Evolutionary conservation across 495 filamentous ascomycete genomes (phyloP), one percentile per base, ranked within the genome.

Genomic region (Letharia lupina): DNA sequence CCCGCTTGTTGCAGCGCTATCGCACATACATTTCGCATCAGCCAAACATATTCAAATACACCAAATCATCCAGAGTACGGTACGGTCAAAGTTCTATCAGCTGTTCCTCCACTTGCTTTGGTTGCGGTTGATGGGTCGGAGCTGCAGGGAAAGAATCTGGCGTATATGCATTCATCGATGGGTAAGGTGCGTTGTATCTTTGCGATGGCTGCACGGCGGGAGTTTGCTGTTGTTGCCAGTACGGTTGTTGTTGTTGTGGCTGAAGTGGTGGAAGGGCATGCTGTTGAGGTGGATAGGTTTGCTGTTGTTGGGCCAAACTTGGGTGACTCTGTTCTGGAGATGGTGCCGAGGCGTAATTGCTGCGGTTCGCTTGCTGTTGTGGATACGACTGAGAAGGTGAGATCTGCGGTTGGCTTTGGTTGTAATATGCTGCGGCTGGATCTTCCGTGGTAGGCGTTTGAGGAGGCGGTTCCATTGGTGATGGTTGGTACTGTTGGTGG

Each of bases 41-140:
- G 33, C 37, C 63, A 58, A 48, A 28, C 4, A 50, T 45, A 20
- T 15, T 45, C 35, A 47, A n/a, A 47, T 8, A 61, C 48, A n/a
- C 58, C 64, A 44, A 61, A 18, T 28, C 15, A 66, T 66, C 45
- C 23, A 66, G 58, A 59, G 37, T 56, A 62, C 48, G 8, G 16
- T 61, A 15, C 18, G 37, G 8, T 40, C 23, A 84, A 64, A 84
- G 74, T 70, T 98, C 93, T 77, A 98, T 98, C 75, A 98, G 77
- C 71, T 89, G 92, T 76, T 98, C 93, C 76, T 98, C 93, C 65
- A 91, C 80, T 40, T 65, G 76, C 18, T 84, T 82, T 15, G 84
- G 80, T 63, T 85, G 79, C 23, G 76, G 74, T 42, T 84, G 80
- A 69, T 89, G 82, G 69, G 84, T 85, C 41, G 85, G 85, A 61